phyloP scores from a whole-genome alignment of 1,284 basidiomycete species.

The Cryptococcus sp. region DNA sequence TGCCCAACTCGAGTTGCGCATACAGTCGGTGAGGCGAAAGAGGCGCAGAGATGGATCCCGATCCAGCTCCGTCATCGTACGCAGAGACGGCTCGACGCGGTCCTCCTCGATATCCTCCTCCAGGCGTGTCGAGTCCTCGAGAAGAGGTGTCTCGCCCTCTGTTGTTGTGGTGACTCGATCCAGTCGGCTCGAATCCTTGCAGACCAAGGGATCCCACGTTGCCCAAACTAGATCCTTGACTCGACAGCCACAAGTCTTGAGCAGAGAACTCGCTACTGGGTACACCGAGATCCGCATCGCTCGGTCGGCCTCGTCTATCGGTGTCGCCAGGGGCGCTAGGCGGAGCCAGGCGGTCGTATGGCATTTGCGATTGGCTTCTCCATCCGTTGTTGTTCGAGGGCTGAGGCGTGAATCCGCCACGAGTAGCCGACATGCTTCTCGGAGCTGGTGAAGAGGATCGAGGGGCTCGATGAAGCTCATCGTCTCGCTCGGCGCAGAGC shows the following conservation, averaged over 20 bases:
- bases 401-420: slow-evolving; percentile 21
- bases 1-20: slow-evolving; percentile 41
- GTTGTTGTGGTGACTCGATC: neutral
- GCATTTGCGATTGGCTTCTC: slow-evolving; percentile 38
- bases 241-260: slow-evolving; percentile 42
- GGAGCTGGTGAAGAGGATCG: slow-evolving; percentile 46
- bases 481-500: slow-evolving; percentile 58
- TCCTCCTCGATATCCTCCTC: slow-evolving; percentile 14
- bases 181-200: slow-evolving; percentile 21
- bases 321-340: slow-evolving; percentile 11
- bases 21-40: slow-evolving; percentile 42
- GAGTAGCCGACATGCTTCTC: slow-evolving; percentile 30
- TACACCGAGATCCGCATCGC: slow-evolving; percentile 14
- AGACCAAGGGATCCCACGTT: slow-evolving; percentile 28
- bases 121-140: slow-evolving; percentile 28
- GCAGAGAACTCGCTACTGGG: slow-evolving; percentile 31
- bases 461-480: slow-evolving; percentile 46
- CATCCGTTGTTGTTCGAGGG: slow-evolving; percentile 22
- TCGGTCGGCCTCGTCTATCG: slow-evolving; percentile 26
- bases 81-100: slow-evolving; percentile 19
- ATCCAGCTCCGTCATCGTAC: slow-evolving; percentile 28
- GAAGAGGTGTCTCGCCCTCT: slow-evolving; percentile 25
- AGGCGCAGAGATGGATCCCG: slow-evolving; percentile 44
- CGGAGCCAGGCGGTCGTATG: slow-evolving; percentile 31
- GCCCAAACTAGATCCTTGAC: slow-evolving; percentile 40